Evolutionary conservation across 2,329 filamentous ascomycete genomes (phyloP).

Genomic region (Ustulina deusta): DNA sequence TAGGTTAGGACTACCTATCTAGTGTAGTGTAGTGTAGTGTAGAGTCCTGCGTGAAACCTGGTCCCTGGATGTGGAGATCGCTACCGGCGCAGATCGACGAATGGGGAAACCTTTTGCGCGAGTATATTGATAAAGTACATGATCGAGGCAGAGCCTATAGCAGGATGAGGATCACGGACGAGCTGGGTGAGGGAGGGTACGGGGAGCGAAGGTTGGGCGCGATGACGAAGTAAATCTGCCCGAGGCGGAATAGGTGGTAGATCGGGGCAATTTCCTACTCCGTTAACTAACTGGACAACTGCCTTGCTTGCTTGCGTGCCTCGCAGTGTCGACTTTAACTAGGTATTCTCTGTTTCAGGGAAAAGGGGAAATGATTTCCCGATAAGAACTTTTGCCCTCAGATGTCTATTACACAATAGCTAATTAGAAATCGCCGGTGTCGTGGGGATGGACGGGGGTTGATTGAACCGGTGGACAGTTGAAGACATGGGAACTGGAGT

Average conservation of each 20-base stretch:
- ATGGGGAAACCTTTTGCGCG: background rate
- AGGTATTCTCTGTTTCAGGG: background rate
- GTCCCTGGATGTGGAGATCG: background rate
- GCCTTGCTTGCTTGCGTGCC: background rate
- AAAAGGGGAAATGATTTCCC: too few relatives aligned
- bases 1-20: too few relatives aligned
- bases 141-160: background rate
- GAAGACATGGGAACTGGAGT: too few relatives aligned
- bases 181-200: background rate
- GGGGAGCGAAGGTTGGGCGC: background rate
- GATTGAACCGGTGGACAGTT: too few relatives aligned
- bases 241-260: too few relatives aligned
- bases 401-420: too few relatives aligned
- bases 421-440: too few relatives aligned
- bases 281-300: background rate
- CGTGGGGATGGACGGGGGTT: too few relatives aligned
- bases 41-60: background rate
- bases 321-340: background rate
- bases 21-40: too few relatives aligned
- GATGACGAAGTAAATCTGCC: background rate
- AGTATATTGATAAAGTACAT: background rate
- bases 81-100: background rate
- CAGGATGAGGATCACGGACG: background rate
- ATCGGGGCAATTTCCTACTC: too few relatives aligned
- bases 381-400: too few relatives aligned